These are phyloP conservation scores for Colletotrichum echinochloae DNA, from an alignment of 2,329 filamentous ascomycete genomes.

Conservation along the genomic window DNA sequence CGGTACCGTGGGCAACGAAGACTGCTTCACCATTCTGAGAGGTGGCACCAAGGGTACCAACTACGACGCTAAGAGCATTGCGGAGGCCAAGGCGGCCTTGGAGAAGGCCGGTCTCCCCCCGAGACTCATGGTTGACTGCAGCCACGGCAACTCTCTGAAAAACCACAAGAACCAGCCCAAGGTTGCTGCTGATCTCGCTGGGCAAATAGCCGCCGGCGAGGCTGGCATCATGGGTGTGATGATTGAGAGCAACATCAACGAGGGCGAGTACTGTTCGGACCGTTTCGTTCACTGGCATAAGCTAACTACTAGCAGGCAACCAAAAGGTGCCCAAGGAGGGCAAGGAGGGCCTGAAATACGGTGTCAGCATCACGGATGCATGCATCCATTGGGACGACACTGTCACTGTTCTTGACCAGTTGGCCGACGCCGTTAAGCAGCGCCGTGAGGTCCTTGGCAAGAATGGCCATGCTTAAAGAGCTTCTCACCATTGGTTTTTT, in stretches of 20 bases:
- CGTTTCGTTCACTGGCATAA: neutral
- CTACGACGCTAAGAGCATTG: conserved; percentile 87
- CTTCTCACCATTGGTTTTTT: neutral
- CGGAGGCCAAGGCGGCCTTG: conserved; percentile 83
- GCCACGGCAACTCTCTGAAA: conserved; percentile 95
- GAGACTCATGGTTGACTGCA: conserved; percentile 97
- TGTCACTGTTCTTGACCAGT: conserved; percentile 77
- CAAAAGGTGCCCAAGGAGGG: conserved; percentile 94
- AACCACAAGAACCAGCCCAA: conserved; percentile 98
- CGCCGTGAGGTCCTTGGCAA: conserved; percentile 64
- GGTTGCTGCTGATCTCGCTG: conserved; percentile 83
- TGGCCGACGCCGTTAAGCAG: conserved; percentile 84
- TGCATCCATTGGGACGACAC: conserved; percentile 97
- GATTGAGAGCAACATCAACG: conserved; percentile 98
- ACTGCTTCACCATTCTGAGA: conserved; percentile 96
- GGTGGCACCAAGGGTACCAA: conserved; percentile 95
- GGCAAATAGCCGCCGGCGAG: conserved; percentile 89
- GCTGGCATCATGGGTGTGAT: conserved; percentile 94
- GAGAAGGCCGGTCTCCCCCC: conserved; percentile 78
- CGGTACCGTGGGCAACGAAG: conserved; percentile 92
- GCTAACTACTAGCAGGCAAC: conserved; percentile 67
- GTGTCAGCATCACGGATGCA: conserved; percentile 96
- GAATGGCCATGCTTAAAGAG: conserved; percentile 30
- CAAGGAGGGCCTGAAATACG: conserved; percentile 86
- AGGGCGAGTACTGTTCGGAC: conserved; percentile 68